Conservation (phyloP, 306 rosid genomes). For the Boehmeria nivea region DNA sequence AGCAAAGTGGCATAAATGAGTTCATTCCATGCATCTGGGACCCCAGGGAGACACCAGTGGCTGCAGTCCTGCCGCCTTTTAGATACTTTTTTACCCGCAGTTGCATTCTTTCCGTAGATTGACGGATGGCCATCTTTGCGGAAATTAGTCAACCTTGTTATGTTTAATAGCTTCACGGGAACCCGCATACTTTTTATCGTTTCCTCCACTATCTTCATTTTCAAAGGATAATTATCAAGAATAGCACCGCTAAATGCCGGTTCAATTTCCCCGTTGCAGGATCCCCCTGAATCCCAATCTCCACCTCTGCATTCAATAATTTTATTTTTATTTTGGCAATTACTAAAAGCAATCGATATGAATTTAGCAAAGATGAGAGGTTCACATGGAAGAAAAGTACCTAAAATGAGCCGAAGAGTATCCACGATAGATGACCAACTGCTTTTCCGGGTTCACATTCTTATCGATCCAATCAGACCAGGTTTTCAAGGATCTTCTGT, state of each 20-base stretch:
- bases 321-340: not conserved
- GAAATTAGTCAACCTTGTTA: conserved; percentile 84
- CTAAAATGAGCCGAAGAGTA: conserved; percentile 95
- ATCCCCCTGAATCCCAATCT: conserved; percentile 98
- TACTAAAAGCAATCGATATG: too few species aligned
- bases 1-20: conserved; percentile 66
- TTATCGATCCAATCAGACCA: conserved; percentile 82
- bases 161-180: conserved; percentile 69
- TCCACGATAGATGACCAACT: conserved; percentile 83
- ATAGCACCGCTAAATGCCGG: conserved; percentile 69
- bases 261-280: conserved; percentile 80
- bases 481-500: conserved; percentile 65
- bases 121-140: conserved; percentile 97
- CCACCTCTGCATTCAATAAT: conserved; percentile 61
- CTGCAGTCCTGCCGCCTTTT: conserved; percentile 75
- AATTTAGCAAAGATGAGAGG: conserved; percentile 11
- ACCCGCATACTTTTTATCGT: conserved; percentile 61
- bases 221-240: conserved; percentile 66
- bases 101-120: conserved; percentile 39
- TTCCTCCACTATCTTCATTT: conserved; percentile 89
- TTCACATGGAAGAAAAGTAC: conserved; percentile 28
- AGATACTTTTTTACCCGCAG: conserved; percentile 45
- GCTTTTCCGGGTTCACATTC: conserved; percentile 62
- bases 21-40: conserved; percentile 93
- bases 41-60: conserved; percentile 98